Evolutionary conservation across 805 yeast species (phyloP).

Genomic region (Maudiozyma saulgeensis): DNA sequence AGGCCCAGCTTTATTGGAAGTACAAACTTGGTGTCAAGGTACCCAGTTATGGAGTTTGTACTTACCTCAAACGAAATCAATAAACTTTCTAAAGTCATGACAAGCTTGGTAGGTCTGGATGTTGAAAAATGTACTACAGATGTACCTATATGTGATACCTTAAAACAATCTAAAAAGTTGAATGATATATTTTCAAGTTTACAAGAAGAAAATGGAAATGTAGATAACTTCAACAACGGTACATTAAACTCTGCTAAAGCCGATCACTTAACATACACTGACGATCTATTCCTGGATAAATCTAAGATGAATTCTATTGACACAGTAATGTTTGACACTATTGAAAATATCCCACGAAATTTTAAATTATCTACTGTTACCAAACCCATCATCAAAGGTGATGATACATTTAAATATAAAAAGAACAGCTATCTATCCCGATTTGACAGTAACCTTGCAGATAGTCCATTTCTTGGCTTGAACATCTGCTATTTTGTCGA

Average conservation of each 20-base stretch:
- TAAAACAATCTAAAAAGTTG: no score
- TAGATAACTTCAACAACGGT: no score
- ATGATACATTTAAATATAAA: neutral
- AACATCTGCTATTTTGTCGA: neutral
- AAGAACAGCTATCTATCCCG: neutral
- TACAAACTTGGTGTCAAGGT: neutral
- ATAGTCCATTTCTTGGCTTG: neutral
- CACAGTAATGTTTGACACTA: neutral
- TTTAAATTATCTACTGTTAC: neutral
- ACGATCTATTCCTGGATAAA: neutral
- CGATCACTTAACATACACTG: neutral
- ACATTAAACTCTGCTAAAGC: no score
- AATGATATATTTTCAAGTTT: no score
- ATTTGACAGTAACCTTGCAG: no score
- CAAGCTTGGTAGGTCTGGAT: neutral
- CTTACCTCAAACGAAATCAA: conserved; percentile 1
- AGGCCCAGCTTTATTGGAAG: neutral
- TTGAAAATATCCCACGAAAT: neutral
- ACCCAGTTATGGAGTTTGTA: neutral
- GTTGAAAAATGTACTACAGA: no score
- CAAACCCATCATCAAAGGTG: neutral
- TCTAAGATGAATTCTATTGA: neutral
- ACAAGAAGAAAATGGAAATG: no score
- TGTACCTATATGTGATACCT: no score
- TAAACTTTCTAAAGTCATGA: neutral